Evolutionary conservation across 495 filamentous ascomycete genomes (phyloP).

Genomic region (Glonium stellatum): DNA sequence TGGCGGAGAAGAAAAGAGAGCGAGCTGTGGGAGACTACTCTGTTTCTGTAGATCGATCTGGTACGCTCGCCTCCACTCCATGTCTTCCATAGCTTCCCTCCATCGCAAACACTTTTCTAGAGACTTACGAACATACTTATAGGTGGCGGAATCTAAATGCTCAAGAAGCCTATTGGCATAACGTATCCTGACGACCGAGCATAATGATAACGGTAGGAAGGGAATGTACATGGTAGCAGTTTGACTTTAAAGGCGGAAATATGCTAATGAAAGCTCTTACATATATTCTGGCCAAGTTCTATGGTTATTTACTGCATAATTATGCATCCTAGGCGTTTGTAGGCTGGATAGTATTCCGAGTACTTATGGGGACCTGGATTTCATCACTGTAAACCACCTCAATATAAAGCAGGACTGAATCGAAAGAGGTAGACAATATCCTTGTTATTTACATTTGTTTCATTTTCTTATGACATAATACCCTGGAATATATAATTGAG

Average conservation of each 20-base stretch:
- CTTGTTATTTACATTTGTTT: no score
- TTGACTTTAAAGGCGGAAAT: neutral
- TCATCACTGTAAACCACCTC: no score
- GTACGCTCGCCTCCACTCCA: neutral
- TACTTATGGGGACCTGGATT: no score
- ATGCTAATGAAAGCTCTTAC: neutral
- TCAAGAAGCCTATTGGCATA: neutral
- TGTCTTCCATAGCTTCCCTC: neutral
- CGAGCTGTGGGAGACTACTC: constrained; percentile 5
- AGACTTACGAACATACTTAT: neutral
- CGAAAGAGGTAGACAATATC: no score
- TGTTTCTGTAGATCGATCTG: constrained; percentile 10
- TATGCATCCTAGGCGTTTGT: neutral
- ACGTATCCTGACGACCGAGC: neutral
- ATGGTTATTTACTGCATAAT: neutral
- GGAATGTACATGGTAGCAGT: neutral
- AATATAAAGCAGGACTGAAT: no score
- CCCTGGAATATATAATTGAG: no score
- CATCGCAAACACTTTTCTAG: neutral
- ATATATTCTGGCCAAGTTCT: neutral
- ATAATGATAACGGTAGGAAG: neutral
- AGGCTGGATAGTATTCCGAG: no score
- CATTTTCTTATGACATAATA: no score
- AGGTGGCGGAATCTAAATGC: constrained; percentile 9
- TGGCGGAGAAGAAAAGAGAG: constrained; percentile 6